Conservation (phyloP, 768 basidiomycete species). For the Chalciporus piperatus region DNA sequence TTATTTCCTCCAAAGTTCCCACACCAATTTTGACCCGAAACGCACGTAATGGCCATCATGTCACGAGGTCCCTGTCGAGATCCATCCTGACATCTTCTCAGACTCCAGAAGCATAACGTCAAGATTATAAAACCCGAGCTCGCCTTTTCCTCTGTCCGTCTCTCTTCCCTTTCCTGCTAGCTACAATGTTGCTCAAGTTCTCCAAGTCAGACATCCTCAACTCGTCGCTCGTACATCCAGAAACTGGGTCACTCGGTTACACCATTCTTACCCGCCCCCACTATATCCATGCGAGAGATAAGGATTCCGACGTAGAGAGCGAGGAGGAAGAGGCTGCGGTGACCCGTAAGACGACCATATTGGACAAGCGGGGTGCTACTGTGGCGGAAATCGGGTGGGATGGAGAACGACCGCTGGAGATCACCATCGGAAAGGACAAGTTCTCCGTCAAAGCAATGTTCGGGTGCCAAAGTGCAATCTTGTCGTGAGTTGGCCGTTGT, state of each 20-base stretch:
- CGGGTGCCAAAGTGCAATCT: conserved; percentile 51
- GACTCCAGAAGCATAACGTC: not conserved
- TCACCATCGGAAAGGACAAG: conserved; percentile 49
- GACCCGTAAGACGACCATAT: conserved; percentile 43
- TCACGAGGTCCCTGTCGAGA: not conserved
- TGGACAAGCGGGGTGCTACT: conserved; percentile 38
- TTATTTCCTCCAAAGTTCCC: conserved; percentile 4
- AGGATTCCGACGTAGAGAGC: conserved; percentile 29
- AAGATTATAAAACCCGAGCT: not conserved
- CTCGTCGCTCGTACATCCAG: conserved; percentile 49
- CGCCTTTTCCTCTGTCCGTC: not conserved
- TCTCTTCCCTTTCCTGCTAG: not conserved
- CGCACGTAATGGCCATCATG: not conserved
- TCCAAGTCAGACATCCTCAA: conserved; percentile 58
- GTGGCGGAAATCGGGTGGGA: conserved; percentile 53
- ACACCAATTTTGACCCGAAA: conserved; percentile 1
- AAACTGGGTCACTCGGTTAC: conserved; percentile 48
- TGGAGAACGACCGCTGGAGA: conserved; percentile 48
- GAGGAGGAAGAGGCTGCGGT: conserved; percentile 21
- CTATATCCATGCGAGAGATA: conserved; percentile 27
- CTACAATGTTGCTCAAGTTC: conserved; percentile 56
- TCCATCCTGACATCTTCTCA: not conserved
- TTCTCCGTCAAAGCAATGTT: conserved; percentile 55
- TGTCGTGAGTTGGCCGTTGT: conserved; percentile 42
- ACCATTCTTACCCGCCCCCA: conserved; percentile 44